phyloP scores from a whole-genome alignment of 805 yeast genomes.

The Yamadazyma phyllophila region DNA sequence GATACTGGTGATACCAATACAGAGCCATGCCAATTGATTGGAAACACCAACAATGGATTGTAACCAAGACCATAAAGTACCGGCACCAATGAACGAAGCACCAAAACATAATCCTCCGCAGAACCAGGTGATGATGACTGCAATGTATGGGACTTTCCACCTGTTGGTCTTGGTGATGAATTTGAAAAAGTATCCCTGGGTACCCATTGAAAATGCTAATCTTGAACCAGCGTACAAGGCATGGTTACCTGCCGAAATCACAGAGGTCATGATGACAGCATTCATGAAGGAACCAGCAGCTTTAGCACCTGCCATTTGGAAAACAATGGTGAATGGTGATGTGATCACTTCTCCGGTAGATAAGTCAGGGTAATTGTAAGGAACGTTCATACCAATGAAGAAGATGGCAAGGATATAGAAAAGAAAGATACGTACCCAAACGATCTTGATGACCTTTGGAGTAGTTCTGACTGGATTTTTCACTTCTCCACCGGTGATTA shows the following conservation, averaged over 20 bases:
- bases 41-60: slow-evolving; percentile 54
- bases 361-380: slow-evolving; percentile 36
- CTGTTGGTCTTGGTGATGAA: slow-evolving; percentile 42
- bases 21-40: slow-evolving; percentile 51
- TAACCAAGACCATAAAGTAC: slow-evolving; percentile 52
- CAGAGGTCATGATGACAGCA: slow-evolving; percentile 55
- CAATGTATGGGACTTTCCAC: slow-evolving; percentile 47
- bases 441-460: slow-evolving; percentile 30
- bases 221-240: slow-evolving; percentile 52
- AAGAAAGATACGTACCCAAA: slow-evolving; percentile 32
- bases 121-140: slow-evolving; percentile 49
- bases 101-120: slow-evolving; percentile 61
- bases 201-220: slow-evolving; percentile 48
- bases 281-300: slow-evolving; percentile 46
- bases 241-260: slow-evolving; percentile 55
- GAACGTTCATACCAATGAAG: slow-evolving; percentile 43
- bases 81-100: slow-evolving; percentile 53
- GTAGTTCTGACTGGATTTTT: slow-evolving; percentile 28
- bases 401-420: slow-evolving; percentile 38
- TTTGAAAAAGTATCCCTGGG: slow-evolving; percentile 47
- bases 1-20: slow-evolving; percentile 47
- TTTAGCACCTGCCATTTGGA: slow-evolving; percentile 41
- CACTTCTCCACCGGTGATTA: slow-evolving; percentile 35
- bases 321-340: slow-evolving; percentile 44
- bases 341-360: slow-evolving; percentile 26